Conservation (phyloP, 73 alveolate genomes). For the Blepharisma japonicum region DNA sequence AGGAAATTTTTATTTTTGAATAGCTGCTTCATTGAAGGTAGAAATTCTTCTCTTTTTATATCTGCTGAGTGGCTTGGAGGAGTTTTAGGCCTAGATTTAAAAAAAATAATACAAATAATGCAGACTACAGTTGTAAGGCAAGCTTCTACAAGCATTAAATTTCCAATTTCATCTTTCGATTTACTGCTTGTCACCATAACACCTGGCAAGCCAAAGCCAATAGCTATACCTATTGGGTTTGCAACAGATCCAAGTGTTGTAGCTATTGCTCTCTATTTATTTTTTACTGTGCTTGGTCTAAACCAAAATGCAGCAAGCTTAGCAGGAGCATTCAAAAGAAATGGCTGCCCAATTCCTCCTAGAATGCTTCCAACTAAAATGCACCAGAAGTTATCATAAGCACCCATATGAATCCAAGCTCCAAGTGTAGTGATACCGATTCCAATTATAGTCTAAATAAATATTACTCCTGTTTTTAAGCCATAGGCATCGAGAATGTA, state of each 20-base stretch:
- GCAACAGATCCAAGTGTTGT: constrained; percentile 77
- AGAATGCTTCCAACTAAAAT: constrained; percentile 52
- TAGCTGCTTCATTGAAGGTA: constrained; percentile 32
- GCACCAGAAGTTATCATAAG: constrained; percentile 41
- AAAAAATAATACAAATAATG: constrained; percentile 43
- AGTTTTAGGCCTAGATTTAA: constrained; percentile 72
- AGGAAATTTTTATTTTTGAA: constrained; percentile 43
- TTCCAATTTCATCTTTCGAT: constrained; percentile 47
- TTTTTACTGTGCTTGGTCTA: constrained; percentile 61
- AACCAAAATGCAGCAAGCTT: constrained; percentile 85
- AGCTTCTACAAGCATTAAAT: constrained; percentile 58
- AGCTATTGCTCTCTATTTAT: constrained; percentile 67
- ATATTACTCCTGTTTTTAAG: constrained; percentile 26
- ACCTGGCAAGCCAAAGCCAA: constrained; percentile 76
- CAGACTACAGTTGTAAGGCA: constrained; percentile 55
- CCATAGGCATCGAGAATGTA: constrained; percentile 40
- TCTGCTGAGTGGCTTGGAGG: constrained; percentile 76
- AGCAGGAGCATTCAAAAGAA: constrained; percentile 84
- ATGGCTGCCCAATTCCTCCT: constrained; percentile 83
- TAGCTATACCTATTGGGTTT: constrained; percentile 74
- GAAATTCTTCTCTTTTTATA: constrained; percentile 33
- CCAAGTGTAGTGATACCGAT: constrained; percentile 20
- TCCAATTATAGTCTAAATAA: constrained; percentile 20
- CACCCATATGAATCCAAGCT: constrained; percentile 33
- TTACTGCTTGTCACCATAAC: constrained; percentile 61